phyloP scores from a whole-genome alignment of 257 asterid species.

The Lycium ferocissimum region DNA sequence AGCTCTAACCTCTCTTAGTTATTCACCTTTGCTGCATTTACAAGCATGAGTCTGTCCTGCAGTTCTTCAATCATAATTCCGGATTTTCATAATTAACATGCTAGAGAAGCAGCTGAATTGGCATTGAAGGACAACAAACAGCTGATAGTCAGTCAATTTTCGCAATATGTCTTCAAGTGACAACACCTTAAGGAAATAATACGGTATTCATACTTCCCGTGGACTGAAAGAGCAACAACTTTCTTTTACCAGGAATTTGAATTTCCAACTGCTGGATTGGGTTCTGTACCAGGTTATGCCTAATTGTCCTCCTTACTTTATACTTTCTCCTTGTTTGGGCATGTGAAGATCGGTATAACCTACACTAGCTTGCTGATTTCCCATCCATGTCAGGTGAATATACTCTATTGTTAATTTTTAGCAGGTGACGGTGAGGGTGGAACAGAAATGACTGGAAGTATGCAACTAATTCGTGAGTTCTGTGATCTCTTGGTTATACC shows the following conservation, averaged over 20 bases:
- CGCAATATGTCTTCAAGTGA: slow-evolving; percentile 25
- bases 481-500: slow-evolving; percentile 71
- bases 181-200: slow-evolving; percentile 37
- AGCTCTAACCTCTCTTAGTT: too few species aligned
- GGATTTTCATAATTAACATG: slow-evolving; percentile 53
- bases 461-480: slow-evolving; percentile 79
- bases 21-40: not conserved
- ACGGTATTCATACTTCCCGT: slow-evolving; percentile 45
- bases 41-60: not conserved
- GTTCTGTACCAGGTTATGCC: slow-evolving; percentile 81
- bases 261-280: slow-evolving; percentile 90
- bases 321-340: not conserved
- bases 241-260: slow-evolving; percentile 92
- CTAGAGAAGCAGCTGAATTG: slow-evolving; percentile 72
- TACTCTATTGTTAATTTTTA: slow-evolving; percentile 15
- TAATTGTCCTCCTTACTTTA: slow-evolving; percentile 16
- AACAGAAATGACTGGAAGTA: slow-evolving; percentile 89
- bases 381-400: not conserved
- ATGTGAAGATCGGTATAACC: slow-evolving; percentile 20
- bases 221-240: slow-evolving; percentile 73
- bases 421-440: slow-evolving; percentile 98
- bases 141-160: slow-evolving; percentile 69
- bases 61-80: slow-evolving; percentile 22
- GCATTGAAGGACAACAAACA: slow-evolving; percentile 69
- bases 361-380: slow-evolving; percentile 12